Evolutionary conservation across 164 flowering plant genomes (phyloP).

Genomic region (Magnolia sinica): DNA sequence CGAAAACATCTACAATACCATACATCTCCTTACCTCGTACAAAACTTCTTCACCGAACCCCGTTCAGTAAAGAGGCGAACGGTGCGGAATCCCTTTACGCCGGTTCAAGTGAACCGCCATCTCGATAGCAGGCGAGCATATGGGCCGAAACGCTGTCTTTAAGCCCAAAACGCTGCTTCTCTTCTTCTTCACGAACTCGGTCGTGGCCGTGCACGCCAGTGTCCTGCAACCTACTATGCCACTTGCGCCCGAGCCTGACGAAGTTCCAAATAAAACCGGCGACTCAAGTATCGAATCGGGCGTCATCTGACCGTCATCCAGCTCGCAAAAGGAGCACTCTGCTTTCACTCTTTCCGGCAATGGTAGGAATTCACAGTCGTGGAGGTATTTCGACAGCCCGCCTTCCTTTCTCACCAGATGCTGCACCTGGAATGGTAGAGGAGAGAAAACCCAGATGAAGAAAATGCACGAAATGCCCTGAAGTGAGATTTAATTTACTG

Average conservation of each 20-base stretch:
- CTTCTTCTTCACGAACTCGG: constrained; percentile 64
- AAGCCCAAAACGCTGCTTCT: neutral
- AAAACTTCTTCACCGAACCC: neutral
- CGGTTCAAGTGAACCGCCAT: constrained; percentile 34
- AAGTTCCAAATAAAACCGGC: neutral
- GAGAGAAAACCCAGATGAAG: neutral
- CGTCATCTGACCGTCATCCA: constrained; percentile 46
- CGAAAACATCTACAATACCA: neutral
- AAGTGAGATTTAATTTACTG: neutral
- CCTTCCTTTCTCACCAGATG: constrained; percentile 42
- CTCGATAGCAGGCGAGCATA: constrained; percentile 29
- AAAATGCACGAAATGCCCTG: constrained; percentile 10
- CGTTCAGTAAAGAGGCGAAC: constrained; percentile 61
- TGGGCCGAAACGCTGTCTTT: constrained; percentile 39
- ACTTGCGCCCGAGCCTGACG: constrained; percentile 18
- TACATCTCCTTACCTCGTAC: neutral
- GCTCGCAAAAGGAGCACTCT: constrained; percentile 22
- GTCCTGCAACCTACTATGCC: constrained; percentile 31
- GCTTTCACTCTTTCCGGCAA: constrained; percentile 17
- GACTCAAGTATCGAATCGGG: constrained; percentile 38
- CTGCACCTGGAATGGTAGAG: constrained; percentile 37
- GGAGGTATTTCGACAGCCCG: constrained; percentile 40
- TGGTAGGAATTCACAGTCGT: constrained; percentile 44
- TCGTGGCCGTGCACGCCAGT: constrained; percentile 52
- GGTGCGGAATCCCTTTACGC: constrained; percentile 63